Percentiles rank a stretch among this genome's conserved stretches.
Evolutionary conservation across 106 monocot genomes (phyloP).

Genomic region (Dendrobium nobile): DNA sequence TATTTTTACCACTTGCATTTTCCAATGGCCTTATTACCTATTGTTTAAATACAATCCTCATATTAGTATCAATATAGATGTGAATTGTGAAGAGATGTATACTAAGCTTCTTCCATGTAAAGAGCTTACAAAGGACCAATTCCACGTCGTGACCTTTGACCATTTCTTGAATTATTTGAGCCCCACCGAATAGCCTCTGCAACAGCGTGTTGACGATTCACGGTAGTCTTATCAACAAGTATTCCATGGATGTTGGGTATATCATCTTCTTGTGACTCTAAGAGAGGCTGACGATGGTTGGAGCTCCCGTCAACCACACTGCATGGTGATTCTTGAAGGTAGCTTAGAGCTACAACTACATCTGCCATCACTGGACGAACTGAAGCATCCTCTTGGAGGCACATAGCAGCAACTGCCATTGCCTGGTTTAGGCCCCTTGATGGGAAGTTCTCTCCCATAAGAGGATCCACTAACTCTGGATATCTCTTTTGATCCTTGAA

Average conservation of each 20-base stretch:
- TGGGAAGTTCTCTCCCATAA: conserved; percentile 30
- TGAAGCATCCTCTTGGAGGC: conserved; percentile 60
- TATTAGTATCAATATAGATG: no score
- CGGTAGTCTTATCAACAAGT: neutral
- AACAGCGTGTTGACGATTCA: neutral
- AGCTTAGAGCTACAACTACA: conserved; percentile 47
- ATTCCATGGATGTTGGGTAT: neutral
- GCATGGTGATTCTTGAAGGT: conserved; percentile 15
- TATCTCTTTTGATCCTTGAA: conserved; percentile 62
- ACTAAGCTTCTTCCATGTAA: neutral
- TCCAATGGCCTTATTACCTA: no score
- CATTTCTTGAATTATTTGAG: conserved; percentile 3
- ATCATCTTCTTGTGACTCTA: neutral
- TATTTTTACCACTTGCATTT: no score
- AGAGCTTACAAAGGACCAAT: neutral
- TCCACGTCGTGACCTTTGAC: neutral
- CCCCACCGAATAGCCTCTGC: conserved; percentile 6
- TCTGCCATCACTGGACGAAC: conserved; percentile 64
- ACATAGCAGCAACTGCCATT: conserved; percentile 71
- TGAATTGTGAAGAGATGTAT: neutral
- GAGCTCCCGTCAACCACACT: neutral
- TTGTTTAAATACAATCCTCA: no score
- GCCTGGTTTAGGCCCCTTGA: conserved; percentile 49
- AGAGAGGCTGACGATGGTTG: neutral
- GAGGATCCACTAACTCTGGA: conserved; percentile 50